These are phyloP conservation scores for Penicillium sp. DNA, from an alignment of 2,329 filamentous ascomycete species.

Conservation along the genomic window DNA sequence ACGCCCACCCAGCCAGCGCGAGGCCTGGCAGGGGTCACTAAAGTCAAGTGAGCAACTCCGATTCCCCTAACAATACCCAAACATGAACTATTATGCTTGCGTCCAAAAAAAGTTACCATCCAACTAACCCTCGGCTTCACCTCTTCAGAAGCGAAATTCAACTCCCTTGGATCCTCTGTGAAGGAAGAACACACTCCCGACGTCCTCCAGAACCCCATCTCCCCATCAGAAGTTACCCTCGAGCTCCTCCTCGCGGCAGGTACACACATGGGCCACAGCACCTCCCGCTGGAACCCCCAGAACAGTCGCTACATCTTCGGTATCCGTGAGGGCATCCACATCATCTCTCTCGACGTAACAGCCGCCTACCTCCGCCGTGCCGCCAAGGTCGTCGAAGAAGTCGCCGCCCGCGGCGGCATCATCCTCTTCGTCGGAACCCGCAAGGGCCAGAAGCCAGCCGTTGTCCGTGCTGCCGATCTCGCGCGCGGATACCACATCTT, in stretches of 20 bases:
- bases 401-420: constrained; percentile 77
- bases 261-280: constrained; percentile 86
- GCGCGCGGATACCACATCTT: constrained; percentile 84
- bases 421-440: constrained; percentile 90
- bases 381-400: constrained; percentile 86
- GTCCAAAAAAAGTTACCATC: background rate
- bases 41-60: constrained; percentile 2
- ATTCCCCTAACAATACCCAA: background rate
- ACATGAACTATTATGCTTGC: background rate
- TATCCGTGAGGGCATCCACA: constrained; percentile 81
- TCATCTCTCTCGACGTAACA: constrained; percentile 87
- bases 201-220: constrained; percentile 67
- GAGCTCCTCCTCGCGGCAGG: constrained; percentile 88
- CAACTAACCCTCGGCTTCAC: background rate
- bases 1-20: background rate
- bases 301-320: constrained; percentile 96
- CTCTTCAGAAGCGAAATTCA: constrained; percentile 31
- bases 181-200: constrained; percentile 31
- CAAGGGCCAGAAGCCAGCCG: constrained; percentile 74
- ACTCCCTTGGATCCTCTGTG: constrained; percentile 32
- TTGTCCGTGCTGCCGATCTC: constrained; percentile 77
- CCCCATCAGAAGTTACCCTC: constrained; percentile 77
- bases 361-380: constrained; percentile 88
- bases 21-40: constrained; percentile 16
- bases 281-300: constrained; percentile 87